Evolutionary conservation across 116 monocot genomes (phyloP), one percentile per base, ranked within the genome.

Genomic region (Iris pallida): DNA sequence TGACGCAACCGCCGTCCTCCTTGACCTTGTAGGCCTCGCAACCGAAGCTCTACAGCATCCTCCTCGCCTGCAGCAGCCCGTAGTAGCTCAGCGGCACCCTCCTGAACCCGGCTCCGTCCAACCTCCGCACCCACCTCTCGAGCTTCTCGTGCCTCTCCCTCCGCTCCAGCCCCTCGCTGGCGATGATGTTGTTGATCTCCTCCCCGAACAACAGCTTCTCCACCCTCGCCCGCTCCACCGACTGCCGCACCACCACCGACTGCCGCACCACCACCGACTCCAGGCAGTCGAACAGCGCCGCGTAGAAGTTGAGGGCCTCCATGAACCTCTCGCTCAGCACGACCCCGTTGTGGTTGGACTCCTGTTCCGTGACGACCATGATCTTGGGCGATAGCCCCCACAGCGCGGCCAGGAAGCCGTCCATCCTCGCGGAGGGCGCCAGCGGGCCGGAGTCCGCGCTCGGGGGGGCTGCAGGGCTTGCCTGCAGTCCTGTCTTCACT

Each of bases 381-480:
- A 66, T 66, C 20, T 66, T 66, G 65, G 65, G 65, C 11, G 65
- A 66, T 9, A 66, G 65, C 0, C 49, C 13, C 65, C 65, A 66
- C 30, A 66, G 11, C 5, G 65, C 48, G 0, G 7, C 4, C 6
- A 66, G 14, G 16, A 66, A 66, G 51, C 5, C 40, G 5, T 65
- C 65, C n/a, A 65, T 30, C 8, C 51, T 65, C 16, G 65, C 48
- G 8, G 11, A 49, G 4, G 55, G 55, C n/a, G 55, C 7, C n/a
- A 12, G 55, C 7, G 55, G 55, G n/a, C 64, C 61, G 10, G 85
- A 78, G 47, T 81, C 81, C 8, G 75, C 63, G 69, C 78, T 77
- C 44, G 59, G 76, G 40, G n/a, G n/a, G n/a, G n/a, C n/a, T n/a
- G n/a, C n/a, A n/a, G n/a, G n/a, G n/a, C n/a, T n/a, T n/a, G n/a